phyloP scores from a whole-genome alignment of 73 alveolate genomes.

The Paramecium sexaurelia region DNA sequence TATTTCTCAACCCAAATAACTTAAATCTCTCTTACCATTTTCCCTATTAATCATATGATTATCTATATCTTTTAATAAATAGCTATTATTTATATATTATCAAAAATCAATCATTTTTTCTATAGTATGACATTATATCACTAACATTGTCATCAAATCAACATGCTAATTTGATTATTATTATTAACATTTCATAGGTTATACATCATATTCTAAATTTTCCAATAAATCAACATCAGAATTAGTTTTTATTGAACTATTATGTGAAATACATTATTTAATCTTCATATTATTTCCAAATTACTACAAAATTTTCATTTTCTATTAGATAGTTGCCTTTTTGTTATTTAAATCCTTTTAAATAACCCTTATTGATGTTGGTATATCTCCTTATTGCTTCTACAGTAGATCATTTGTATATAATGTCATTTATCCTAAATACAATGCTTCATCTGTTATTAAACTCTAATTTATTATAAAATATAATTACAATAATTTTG shows the following conservation, averaged over 20 bases:
- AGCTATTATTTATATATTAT: not conserved
- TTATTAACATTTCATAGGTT: not conserved
- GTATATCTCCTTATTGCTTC: not conserved
- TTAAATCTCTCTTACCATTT: not conserved
- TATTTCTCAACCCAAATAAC: no score
- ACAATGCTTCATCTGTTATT: slow-evolving; percentile 37
- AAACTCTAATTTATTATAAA: not conserved
- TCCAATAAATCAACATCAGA: not conserved
- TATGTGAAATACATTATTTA: not conserved
- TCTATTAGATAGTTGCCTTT: not conserved
- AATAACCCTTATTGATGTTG: not conserved
- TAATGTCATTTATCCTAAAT: not conserved
- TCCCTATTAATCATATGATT: not conserved
- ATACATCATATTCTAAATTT: not conserved
- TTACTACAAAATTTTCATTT: not conserved
- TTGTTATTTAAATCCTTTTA: slow-evolving; percentile 7
- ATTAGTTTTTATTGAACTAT: not conserved
- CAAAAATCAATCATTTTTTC: slow-evolving; percentile 11
- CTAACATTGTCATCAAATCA: not conserved
- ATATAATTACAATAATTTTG: slow-evolving; percentile 9
- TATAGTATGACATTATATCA: not conserved
- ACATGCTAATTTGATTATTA: not conserved
- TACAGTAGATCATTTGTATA: not conserved
- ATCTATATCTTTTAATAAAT: not conserved
- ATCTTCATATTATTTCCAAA: not conserved